A percentile compares a stretch with the other conserved stretches of the same genome.
These are phyloP conservation scores for Talaromyces sp. DNA, from an alignment of 2,329 filamentous ascomycete species.

Conservation along the genomic window DNA sequence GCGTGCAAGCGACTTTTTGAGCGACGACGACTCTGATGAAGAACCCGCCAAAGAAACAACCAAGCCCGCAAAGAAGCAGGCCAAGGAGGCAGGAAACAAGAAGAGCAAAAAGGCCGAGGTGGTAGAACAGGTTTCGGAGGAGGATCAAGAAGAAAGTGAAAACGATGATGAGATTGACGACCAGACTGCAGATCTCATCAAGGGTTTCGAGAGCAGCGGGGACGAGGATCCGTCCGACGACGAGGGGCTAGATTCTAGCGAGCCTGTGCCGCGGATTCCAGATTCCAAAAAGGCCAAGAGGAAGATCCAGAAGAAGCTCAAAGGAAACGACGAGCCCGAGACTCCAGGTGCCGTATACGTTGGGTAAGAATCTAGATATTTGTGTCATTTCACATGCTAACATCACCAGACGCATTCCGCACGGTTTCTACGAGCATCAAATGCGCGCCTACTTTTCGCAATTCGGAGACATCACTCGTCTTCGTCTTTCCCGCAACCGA, in stretches of 20 bases:
- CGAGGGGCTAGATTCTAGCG: slow-evolving; percentile 41
- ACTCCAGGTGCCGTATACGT: slow-evolving; percentile 79
- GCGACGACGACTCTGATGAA: slow-evolving; percentile 32
- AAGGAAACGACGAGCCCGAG: slow-evolving; percentile 40
- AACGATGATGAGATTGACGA: slow-evolving; percentile 29
- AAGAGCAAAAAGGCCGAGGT: slow-evolving; percentile 18
- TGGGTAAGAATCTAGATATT: slow-evolving; percentile 44
- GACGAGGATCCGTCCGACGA: slow-evolving; percentile 45
- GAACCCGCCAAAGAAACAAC: slow-evolving; percentile 5
- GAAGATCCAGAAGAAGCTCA: slow-evolving; percentile 48
- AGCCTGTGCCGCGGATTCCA: slow-evolving; percentile 39
- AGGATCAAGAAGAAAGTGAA: slow-evolving; percentile 11
- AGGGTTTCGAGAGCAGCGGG: slow-evolving; percentile 52
- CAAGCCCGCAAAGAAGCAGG: slow-evolving; percentile 37
- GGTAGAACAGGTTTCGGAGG: slow-evolving; percentile 27
- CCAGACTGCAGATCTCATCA: slow-evolving; percentile 50
- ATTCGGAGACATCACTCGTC: slow-evolving; percentile 73
- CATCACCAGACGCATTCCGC: slow-evolving; percentile 63
- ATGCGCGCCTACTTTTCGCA: slow-evolving; percentile 92
- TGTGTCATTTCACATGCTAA: slow-evolving; percentile 14
- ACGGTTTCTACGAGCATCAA: slow-evolving; percentile 95
- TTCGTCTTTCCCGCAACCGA: slow-evolving; percentile 86
- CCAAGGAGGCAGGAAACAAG: slow-evolving; percentile 28
- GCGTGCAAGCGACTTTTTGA: slow-evolving; percentile 45
- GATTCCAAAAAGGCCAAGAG: slow-evolving; percentile 44